Base-by-base conservation (phyloP, 2,329 filamentous ascomycete species). In the Aspergillus novofumigatus region DNA sequence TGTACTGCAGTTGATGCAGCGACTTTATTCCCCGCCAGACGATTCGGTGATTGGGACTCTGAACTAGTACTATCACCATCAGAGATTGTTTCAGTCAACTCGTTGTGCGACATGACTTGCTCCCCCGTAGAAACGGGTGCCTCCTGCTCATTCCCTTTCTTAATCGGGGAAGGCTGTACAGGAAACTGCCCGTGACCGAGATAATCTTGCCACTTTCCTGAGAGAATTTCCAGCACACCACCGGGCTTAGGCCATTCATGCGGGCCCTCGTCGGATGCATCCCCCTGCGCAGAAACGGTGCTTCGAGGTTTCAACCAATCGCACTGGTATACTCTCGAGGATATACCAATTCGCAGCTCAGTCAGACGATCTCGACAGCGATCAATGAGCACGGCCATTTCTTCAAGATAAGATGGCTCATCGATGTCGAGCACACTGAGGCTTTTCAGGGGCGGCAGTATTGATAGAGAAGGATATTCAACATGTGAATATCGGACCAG, bases 341-440 rank as follows among this genome's bases (percentile, higher is more conserved):
- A 85, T 55, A 94, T 85, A 5, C 91, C 89, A 4, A 94, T 81
- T 47, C 89, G 82, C 35, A 95, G 78, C 71, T 93, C 90, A 29
- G 83, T 81, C 17, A 94, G 76, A 45, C 80, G 80, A 59, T 81
- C 78, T 57, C 84, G 80, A 11, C 90, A 93, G 25, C 86, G 83
- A 59, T 88, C 87, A 59, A 94, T 85, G 11, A 94, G 80, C 45
- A 90, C 79, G 54, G 88, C 87, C 83, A 94, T 88, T 74, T 94
- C 91, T 67, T 93, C 90, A 41, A 93, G 75, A 70, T 94, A 94
- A 28, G 87, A 83, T n/a, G 91, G 75, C 68, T 93, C 89, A 66
- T 94, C 91, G 58, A 94, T 89, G 64, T 94, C 88, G 45, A 94
- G 78, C 1, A 92, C 90, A 52, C 84, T 89, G 57, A 94, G 72